Conservation (phyloP, 2,329 filamentous ascomycete species). For the Rutstroemia sp. region DNA sequence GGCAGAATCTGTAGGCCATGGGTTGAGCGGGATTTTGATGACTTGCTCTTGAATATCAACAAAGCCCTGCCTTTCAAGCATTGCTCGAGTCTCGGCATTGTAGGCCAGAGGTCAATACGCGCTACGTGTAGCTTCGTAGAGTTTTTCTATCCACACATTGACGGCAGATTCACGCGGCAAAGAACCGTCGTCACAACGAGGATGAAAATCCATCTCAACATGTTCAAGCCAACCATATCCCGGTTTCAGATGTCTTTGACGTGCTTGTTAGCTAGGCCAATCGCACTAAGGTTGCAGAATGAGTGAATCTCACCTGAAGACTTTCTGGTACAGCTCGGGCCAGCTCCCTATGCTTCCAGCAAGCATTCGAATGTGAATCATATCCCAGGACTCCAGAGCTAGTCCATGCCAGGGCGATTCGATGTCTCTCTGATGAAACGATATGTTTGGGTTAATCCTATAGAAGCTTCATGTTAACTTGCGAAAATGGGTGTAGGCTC, state of each 20-base stretch:
- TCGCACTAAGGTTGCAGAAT: background rate
- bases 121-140: slow-evolving; percentile 60
- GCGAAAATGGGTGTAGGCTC: background rate
- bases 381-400: slow-evolving; percentile 43
- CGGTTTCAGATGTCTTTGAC: slow-evolving; percentile 63
- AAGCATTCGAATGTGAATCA: slow-evolving; percentile 77
- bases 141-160: slow-evolving; percentile 59
- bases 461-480: background rate
- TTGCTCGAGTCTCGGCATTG: slow-evolving; percentile 49
- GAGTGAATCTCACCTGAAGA: slow-evolving; percentile 48
- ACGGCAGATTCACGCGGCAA: slow-evolving; percentile 51
- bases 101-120: slow-evolving; percentile 59
- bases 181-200: slow-evolving; percentile 61
- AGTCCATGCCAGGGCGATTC: slow-evolving; percentile 61
- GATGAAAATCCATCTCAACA: slow-evolving; percentile 79
- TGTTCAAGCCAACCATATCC: slow-evolving; percentile 74
- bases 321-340: slow-evolving; percentile 64
- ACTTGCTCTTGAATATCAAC: slow-evolving; percentile 67
- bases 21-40: slow-evolving; percentile 64
- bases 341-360: slow-evolving; percentile 72
- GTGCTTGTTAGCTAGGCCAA: slow-evolving; percentile 16
- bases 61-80: slow-evolving; percentile 67
- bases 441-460: slow-evolving; percentile 64
- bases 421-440: slow-evolving; percentile 67
- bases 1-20: slow-evolving; percentile 59